Evolutionary conservation across 78 protist genomes (phyloP).

Genomic region (Monocercomonoides exilis): DNA sequence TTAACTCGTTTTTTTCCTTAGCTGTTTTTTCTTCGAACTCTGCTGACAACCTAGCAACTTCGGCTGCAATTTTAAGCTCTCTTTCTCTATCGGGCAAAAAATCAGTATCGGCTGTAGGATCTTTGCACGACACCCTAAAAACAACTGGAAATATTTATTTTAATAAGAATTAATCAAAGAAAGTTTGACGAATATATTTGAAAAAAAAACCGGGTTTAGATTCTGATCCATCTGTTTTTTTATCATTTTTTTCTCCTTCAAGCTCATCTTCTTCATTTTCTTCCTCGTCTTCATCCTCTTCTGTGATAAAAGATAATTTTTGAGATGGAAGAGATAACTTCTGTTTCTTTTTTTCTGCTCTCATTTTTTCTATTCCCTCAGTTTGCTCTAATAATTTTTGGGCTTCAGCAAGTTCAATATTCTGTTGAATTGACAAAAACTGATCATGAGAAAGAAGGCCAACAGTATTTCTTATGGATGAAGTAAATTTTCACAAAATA

Average conservation of each 20-base stretch:
- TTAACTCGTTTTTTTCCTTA: constrained; percentile 39
- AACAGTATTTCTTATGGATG: not conserved
- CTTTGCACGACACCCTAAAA: constrained; percentile 23
- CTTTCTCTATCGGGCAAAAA: constrained; percentile 71
- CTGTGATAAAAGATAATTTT: no score
- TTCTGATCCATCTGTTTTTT: no score
- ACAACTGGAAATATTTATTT: not conserved
- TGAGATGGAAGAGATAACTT: no score
- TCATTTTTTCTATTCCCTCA: no score
- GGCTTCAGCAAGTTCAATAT: no score
- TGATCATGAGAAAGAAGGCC: not conserved
- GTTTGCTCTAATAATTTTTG: no score
- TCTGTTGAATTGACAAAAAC: no score
- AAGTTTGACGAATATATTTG: not conserved
- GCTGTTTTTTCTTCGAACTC: constrained; percentile 61
- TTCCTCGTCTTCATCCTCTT: no score
- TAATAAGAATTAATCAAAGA: not conserved
- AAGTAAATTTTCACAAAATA: not conserved
- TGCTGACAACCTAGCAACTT: constrained; percentile 25
- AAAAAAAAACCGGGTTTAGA: no score
- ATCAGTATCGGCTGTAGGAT: constrained; percentile 56
- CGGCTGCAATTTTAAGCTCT: constrained; percentile 45
- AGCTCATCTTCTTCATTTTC: no score
- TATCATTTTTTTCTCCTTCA: no score
- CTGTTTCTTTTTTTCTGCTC: not conserved